A percentile compares a stretch with the other conserved stretches of the same genome.
phyloP scores from a whole-genome alignment of 2,329 filamentous ascomycete species.

The Neonectria magnoliae region DNA sequence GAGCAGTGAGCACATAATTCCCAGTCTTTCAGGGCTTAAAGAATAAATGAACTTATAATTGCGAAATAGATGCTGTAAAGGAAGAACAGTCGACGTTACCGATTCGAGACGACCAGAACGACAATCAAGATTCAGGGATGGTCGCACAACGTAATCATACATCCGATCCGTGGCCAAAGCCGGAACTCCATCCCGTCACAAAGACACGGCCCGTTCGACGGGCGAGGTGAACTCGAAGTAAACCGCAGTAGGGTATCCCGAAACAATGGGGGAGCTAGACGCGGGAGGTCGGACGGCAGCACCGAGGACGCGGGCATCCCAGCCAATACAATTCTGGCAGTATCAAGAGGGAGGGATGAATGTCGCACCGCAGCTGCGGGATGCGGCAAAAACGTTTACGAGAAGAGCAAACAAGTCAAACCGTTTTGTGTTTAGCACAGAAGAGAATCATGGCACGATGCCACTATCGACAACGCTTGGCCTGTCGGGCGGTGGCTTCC shows the following conservation, averaged over 20 bases:
- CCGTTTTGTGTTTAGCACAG: not conserved
- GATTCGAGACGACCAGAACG: not conserved
- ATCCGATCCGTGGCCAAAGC: conserved; percentile 1
- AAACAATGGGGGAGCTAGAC: not conserved
- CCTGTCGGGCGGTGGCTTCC: not conserved
- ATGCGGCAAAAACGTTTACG: not conserved
- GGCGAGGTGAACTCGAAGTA: not conserved
- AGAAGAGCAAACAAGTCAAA: not conserved
- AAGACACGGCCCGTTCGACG: not conserved
- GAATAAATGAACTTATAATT: too few species aligned
- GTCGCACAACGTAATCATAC: conserved; percentile 1
- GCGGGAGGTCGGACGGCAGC: not conserved
- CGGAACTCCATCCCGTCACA: not conserved
- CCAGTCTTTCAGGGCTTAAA: too few species aligned
- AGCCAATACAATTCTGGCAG: not conserved
- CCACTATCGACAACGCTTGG: not conserved
- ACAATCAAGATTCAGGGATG: not conserved
- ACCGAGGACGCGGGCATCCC: not conserved
- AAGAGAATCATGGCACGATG: not conserved
- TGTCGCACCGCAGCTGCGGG: not conserved
- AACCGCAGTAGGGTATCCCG: not conserved
- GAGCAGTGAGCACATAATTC: too few species aligned
- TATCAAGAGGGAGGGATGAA: not conserved
- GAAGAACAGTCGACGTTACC: not conserved
- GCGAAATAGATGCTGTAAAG: too few species aligned